These are phyloP conservation scores for Trichosporon asahii DNA, from an alignment of 1,284 basidiomycete species.

Conservation along the genomic window DNA sequence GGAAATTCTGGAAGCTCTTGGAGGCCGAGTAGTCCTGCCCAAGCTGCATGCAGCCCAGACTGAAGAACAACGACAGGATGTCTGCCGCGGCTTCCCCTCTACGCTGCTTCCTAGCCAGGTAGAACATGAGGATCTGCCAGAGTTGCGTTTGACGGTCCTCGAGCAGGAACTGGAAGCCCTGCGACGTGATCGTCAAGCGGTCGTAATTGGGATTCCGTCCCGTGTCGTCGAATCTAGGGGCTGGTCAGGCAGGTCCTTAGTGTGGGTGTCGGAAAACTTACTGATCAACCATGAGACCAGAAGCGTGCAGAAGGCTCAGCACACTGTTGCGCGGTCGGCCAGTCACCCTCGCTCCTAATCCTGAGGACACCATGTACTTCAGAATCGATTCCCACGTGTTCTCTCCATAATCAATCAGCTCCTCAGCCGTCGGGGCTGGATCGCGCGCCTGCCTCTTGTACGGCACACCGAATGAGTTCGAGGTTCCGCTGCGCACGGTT, in stretches of 20 bases:
- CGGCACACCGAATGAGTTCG: constrained; percentile 84
- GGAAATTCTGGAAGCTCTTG: constrained; percentile 66
- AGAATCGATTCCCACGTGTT: constrained; percentile 97
- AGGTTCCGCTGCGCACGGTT: constrained; percentile 65
- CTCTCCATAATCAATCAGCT: constrained; percentile 78
- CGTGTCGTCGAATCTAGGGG: constrained; percentile 21
- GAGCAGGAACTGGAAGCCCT: constrained; percentile 94
- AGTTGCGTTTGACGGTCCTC: constrained; percentile 95
- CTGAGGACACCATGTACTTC: constrained; percentile 97
- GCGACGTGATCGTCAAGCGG: constrained; percentile 77
- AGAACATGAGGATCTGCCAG: constrained; percentile 94
- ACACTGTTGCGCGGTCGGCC: constrained; percentile 68
- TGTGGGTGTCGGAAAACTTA: constrained; percentile 26
- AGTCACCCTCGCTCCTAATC: constrained; percentile 53
- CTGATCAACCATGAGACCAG: constrained; percentile 73
- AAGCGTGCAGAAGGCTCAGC: constrained; percentile 73
- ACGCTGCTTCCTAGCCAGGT: constrained; percentile 61
- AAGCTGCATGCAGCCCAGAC: constrained; percentile 89
- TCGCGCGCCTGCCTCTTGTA: constrained; percentile 59
- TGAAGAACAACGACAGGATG: constrained; percentile 90
- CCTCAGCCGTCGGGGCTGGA: constrained; percentile 54
- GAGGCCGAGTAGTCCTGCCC: constrained; percentile 91
- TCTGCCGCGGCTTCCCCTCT: constrained; percentile 88
- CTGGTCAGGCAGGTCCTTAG: constrained; percentile 35
- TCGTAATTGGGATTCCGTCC: constrained; percentile 44